Evolutionary conservation across 1,139 yeast species (phyloP).

Genomic region (Suhomyces bribrorum): DNA sequence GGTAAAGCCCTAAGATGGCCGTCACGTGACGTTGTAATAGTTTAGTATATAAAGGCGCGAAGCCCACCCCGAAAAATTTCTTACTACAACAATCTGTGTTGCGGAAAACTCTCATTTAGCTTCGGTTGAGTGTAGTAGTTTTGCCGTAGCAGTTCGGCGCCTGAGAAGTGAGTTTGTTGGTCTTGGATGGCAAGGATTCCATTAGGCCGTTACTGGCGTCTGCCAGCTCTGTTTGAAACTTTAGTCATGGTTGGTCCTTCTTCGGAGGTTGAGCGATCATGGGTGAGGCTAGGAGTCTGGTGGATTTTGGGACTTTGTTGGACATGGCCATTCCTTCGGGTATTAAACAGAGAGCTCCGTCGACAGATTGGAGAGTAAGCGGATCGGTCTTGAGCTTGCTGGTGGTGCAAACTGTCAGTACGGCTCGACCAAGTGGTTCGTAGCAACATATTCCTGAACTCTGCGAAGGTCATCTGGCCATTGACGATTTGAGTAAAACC

Average conservation of each 20-base stretch:
- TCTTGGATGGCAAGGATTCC: slow-evolving; percentile 17
- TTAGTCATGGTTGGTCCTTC: slow-evolving; percentile 45
- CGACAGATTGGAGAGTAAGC: slow-evolving; percentile 76
- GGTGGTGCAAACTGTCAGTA: slow-evolving; percentile 23
- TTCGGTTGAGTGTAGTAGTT: slow-evolving; percentile 40
- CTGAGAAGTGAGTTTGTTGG: slow-evolving; percentile 57
- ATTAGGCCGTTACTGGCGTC: slow-evolving; percentile 25
- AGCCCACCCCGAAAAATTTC: slow-evolving; percentile 11
- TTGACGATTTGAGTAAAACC: slow-evolving; percentile 91
- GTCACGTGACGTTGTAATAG: slow-evolving; percentile 9
- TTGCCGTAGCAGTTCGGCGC: slow-evolving; percentile 67
- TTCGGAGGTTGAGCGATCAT: slow-evolving; percentile 56
- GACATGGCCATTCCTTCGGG: slow-evolving; percentile 20
- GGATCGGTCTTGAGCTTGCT: slow-evolving; percentile 70
- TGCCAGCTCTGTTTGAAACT: slow-evolving; percentile 30
- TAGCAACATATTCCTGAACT: slow-evolving; percentile 92
- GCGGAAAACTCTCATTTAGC: slow-evolving; percentile 43
- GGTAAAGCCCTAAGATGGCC: too few relatives aligned
- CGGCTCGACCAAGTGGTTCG: slow-evolving; percentile 56
- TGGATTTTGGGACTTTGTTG: slow-evolving; percentile 19
- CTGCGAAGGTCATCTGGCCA: slow-evolving; percentile 79
- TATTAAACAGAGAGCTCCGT: slow-evolving; percentile 82
- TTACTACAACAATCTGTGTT: slow-evolving; percentile 52
- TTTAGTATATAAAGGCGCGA: slow-evolving; percentile 6
- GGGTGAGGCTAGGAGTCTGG: slow-evolving; percentile 25